Conservation (phyloP, 148 eudicot genomes). For the Chenopodium quinoa region DNA sequence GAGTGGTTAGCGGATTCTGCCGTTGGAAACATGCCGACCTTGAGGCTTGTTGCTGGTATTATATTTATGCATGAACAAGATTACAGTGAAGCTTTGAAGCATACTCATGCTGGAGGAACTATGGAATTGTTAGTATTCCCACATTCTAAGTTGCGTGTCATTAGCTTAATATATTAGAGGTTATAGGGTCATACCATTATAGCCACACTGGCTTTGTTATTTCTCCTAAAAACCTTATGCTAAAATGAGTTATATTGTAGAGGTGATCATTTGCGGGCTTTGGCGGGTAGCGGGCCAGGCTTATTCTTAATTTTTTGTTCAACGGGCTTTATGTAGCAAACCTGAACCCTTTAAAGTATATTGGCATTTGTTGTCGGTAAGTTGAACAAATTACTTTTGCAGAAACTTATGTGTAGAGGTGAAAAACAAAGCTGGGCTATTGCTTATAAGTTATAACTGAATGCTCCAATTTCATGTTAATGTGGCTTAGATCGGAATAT, state of each 20-base stretch:
- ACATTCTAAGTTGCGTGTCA: no score
- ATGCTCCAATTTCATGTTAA: no score
- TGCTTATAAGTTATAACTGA: no score
- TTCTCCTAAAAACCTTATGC: neutral
- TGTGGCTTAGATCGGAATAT: neutral
- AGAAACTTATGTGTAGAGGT: neutral
- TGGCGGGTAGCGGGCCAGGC: no score
- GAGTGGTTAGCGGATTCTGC: conserved; percentile 90
- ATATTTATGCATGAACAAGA: conserved; percentile 83
- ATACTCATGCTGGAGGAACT: conserved; percentile 82
- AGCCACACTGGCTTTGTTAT: neutral
- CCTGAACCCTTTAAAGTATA: no score
- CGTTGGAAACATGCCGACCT: conserved; percentile 64
- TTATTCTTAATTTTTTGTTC: no score
- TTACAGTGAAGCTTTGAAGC: conserved; percentile 81
- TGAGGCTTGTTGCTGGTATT: conserved; percentile 80
- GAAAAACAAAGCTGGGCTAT: neutral
- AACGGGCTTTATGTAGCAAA: no score
- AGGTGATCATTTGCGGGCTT: no score
- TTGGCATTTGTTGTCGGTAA: no score
- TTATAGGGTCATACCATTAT: neutral
- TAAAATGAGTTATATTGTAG: no score
- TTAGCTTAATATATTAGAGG: neutral
- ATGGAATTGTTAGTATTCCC: conserved; percentile 77
- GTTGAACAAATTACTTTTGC: neutral